A percentile compares a stretch with the other conserved stretches of the same genome.
These are phyloP conservation scores for Globisporangium nagaii DNA, from an alignment of 352 stramenopile genomes.

Conservation along the genomic window DNA sequence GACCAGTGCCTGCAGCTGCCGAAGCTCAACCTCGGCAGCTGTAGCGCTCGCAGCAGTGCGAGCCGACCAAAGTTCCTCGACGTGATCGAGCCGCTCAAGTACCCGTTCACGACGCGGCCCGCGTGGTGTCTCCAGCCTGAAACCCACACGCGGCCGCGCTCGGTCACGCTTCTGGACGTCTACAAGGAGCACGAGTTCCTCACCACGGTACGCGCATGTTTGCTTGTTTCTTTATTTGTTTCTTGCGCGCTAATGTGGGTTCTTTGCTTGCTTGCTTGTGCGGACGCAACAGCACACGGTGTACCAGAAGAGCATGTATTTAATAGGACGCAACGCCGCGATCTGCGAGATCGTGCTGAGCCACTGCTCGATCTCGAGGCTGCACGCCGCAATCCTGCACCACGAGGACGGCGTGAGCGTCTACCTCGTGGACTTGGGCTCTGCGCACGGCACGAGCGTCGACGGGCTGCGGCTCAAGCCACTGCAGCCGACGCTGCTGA, in stretches of 20 bases:
- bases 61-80: conserved; percentile 59
- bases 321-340: conserved; percentile 68
- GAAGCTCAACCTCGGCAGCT: conserved; percentile 52
- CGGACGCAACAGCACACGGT: conserved; percentile 47
- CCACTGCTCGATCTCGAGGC: conserved; percentile 77
- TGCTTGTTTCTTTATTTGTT: background rate
- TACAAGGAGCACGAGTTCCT: conserved; percentile 82
- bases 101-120: conserved; percentile 51
- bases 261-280: background rate
- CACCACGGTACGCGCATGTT: conserved; percentile 35
- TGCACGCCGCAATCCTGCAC: conserved; percentile 71
- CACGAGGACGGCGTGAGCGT: conserved; percentile 59
- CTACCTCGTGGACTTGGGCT: conserved; percentile 76
- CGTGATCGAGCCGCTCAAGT: conserved; percentile 55
- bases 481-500: conserved; percentile 64
- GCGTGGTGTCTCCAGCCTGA: conserved; percentile 32
- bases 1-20: conserved; percentile 62
- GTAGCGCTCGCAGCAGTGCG: conserved; percentile 21
- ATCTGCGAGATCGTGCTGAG: conserved; percentile 78
- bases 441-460: conserved; percentile 73
- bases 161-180: conserved; percentile 68
- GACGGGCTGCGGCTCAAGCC: conserved; percentile 52
- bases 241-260: background rate
- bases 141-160: conserved; percentile 35
- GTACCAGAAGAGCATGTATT: conserved; percentile 68